phyloP scores from a whole-genome alignment of 768 basidiomycete genomes.

The Wakefieldia striispora region DNA sequence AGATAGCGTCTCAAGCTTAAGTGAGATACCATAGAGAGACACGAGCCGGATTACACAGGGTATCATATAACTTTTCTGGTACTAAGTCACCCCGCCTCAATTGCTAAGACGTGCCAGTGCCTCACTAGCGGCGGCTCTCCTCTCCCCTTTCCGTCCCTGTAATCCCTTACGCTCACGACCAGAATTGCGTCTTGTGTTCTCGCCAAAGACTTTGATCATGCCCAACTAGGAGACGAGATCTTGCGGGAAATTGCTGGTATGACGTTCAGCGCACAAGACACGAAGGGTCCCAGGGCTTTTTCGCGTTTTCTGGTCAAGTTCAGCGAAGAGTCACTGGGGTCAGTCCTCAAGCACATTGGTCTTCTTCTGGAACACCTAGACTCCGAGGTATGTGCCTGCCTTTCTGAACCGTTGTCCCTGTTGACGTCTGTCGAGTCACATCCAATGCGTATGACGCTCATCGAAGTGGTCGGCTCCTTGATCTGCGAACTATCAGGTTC shows the following conservation, averaged over 20 bases:
- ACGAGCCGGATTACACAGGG: too few species aligned
- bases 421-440: conserved; percentile 62
- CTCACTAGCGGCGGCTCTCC: too few species aligned
- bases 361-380: conserved; percentile 84
- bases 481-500: too few species aligned
- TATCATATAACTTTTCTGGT: too few species aligned
- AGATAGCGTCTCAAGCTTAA: too few species aligned
- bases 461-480: too few species aligned
- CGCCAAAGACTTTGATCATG: conserved; percentile 82
- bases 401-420: not conserved
- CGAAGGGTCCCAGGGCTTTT: conserved; percentile 83
- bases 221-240: conserved; percentile 88
- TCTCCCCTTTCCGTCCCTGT: too few species aligned
- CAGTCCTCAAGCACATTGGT: conserved; percentile 87
- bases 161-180: too few species aligned
- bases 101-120: too few species aligned
- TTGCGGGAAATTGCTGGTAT: conserved; percentile 83
- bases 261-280: conserved; percentile 76
- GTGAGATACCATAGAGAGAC: too few species aligned
- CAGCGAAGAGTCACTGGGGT: conserved; percentile 74
- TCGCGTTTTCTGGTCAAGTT: conserved; percentile 80
- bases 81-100: too few species aligned
- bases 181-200: conserved; percentile 77
- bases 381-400: conserved; percentile 65
- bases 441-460: too few species aligned